These are phyloP conservation scores for Botryosphaeria dothidea DNA, from an alignment of 2,329 filamentous ascomycete genomes.

Conservation along the genomic window DNA sequence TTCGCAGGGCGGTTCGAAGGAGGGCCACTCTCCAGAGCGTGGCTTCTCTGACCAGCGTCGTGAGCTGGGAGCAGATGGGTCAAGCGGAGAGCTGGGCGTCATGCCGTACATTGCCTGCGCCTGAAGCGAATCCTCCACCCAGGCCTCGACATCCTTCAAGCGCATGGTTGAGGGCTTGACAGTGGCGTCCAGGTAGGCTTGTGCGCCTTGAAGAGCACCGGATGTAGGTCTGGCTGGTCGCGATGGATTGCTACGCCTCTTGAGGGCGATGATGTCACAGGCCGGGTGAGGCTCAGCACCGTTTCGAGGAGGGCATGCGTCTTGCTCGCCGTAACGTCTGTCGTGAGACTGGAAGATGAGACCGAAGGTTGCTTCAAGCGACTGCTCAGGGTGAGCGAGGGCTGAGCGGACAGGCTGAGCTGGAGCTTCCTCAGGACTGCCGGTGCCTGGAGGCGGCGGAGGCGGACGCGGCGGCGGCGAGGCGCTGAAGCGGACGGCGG, in stretches of 20 bases:
- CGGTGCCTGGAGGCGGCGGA: background rate
- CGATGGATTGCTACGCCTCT: background rate
- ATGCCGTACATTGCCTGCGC: background rate
- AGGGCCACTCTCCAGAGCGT: background rate
- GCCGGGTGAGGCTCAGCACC: background rate
- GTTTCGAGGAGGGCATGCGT: background rate
- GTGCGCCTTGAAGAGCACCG: background rate
- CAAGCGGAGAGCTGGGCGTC: background rate
- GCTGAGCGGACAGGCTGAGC: constrained; percentile 1
- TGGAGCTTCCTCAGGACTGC: background rate
- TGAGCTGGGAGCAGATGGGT: background rate
- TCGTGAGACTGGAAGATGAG: constrained; percentile 9
- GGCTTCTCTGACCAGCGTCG: background rate
- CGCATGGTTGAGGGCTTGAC: constrained; percentile 6
- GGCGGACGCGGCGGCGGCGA: background rate
- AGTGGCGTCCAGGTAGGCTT: constrained; percentile 4
- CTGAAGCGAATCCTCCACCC: constrained; percentile 11
- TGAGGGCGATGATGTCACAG: background rate
- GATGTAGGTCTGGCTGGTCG: constrained; percentile 10
- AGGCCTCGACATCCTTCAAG: constrained; percentile 4
- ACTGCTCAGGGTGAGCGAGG: background rate
- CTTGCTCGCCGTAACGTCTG: constrained; percentile 3
- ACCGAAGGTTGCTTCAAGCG: constrained; percentile 7
- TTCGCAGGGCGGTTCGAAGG: background rate
- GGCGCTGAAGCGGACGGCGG: constrained; percentile 13